Conservation (phyloP, 2,329 filamentous ascomycete genomes). For the Penicillium frequentans region DNA sequence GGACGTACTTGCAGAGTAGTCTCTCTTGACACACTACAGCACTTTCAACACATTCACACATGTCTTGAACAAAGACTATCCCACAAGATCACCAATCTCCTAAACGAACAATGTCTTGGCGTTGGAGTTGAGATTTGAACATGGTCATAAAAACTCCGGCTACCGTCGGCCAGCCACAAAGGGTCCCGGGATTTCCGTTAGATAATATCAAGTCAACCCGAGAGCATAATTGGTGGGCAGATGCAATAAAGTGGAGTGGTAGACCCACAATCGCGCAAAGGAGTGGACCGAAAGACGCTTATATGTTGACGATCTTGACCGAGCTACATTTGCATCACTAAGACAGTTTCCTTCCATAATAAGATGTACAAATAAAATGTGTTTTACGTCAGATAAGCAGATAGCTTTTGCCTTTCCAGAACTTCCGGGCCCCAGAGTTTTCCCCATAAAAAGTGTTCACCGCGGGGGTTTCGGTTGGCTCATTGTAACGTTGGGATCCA, state of each 20-base stretch:
- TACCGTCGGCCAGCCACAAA: conserved; percentile 11
- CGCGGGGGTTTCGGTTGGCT: conserved; percentile 19
- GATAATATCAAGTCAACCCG: conserved; percentile 16
- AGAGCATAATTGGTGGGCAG: background rate
- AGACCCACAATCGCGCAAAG: background rate
- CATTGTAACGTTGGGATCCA: conserved; percentile 16
- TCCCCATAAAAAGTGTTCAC: conserved; percentile 5
- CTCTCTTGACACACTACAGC: background rate
- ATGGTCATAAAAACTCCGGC: conserved; percentile 4
- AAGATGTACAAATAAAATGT: conserved; percentile 12
- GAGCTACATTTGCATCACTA: conserved; percentile 7
- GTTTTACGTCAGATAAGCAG: conserved; percentile 7
- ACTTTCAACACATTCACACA: too few relatives aligned
- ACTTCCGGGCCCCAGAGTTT: conserved; percentile 18
- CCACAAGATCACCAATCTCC: background rate
- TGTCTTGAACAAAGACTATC: too few relatives aligned
- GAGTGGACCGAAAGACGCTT: conserved; percentile 18
- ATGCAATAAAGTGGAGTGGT: background rate
- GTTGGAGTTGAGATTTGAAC: background rate
- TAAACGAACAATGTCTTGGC: conserved; percentile 1
- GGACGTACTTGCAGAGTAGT: too few relatives aligned
- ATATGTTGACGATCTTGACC: conserved; percentile 12
- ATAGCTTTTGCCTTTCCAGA: conserved; percentile 8
- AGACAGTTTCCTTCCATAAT: conserved; percentile 11
- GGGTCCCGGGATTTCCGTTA: conserved; percentile 17